These are phyloP conservation scores for Phialocephala subalpina DNA, from an alignment of 2,329 filamentous ascomycete genomes.

Conservation along the genomic window DNA sequence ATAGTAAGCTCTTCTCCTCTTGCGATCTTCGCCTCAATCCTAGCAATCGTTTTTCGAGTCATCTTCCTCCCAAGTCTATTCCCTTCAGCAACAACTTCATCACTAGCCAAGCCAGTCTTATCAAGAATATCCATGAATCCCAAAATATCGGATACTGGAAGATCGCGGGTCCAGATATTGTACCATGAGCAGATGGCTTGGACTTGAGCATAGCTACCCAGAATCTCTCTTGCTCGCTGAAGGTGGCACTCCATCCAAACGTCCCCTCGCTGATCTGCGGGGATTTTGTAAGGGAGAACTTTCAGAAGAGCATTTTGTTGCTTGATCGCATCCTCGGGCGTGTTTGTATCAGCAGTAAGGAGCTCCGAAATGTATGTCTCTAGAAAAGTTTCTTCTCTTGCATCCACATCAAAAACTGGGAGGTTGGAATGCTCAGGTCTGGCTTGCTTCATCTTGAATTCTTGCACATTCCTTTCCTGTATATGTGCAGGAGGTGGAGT, in stretches of 20 bases:
- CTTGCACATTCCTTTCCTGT: no score
- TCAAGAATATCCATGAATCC: background rate
- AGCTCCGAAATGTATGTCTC: background rate
- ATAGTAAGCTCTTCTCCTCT: background rate
- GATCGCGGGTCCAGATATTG: background rate
- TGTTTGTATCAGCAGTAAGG: background rate
- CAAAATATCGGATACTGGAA: background rate
- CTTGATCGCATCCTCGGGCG: no score
- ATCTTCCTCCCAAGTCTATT: background rate
- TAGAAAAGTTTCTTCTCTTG: background rate
- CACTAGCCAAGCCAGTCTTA: background rate
- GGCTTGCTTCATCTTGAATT: no score
- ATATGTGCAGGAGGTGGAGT: no score
- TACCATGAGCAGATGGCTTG: background rate
- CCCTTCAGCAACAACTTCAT: background rate
- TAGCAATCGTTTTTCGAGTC: background rate
- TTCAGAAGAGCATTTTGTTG: background rate
- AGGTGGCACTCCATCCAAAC: background rate
- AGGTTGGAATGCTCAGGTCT: background rate
- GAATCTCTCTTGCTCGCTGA: background rate
- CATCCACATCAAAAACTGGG: background rate
- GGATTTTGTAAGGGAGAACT: background rate
- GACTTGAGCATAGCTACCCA: background rate
- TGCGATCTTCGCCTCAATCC: no score
- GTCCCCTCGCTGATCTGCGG: background rate